These are phyloP conservation scores for Mrakia frigida DNA, from an alignment of 768 basidiomycete species.

Conservation along the genomic window DNA sequence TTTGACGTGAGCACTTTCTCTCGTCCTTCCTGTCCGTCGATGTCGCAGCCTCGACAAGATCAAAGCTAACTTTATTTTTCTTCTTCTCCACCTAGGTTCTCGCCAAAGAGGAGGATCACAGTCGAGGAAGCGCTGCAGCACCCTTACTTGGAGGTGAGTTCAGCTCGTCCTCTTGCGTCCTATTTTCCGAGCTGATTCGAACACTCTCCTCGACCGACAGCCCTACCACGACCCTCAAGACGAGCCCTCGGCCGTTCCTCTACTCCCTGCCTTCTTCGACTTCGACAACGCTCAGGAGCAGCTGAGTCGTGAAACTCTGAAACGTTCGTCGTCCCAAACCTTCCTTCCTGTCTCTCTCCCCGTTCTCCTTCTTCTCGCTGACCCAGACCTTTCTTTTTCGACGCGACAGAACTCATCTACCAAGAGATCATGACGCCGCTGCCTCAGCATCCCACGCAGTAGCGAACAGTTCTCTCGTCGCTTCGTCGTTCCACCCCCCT, in stretches of 20 bases:
- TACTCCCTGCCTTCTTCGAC: slow-evolving; percentile 28
- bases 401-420: slow-evolving; percentile 18
- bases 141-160: slow-evolving; percentile 66
- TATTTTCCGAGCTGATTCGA: neutral
- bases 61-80: neutral
- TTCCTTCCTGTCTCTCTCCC: neutral
- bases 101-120: slow-evolving; percentile 87
- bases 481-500: neutral
- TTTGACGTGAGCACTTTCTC: slow-evolving; percentile 56
- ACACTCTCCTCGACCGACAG: neutral
- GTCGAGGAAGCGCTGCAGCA: slow-evolving; percentile 93
- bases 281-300: slow-evolving; percentile 25
- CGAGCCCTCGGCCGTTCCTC: slow-evolving; percentile 21
- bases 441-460: neutral
- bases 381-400: neutral
- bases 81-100: slow-evolving; percentile 43
- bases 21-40: too few species aligned
- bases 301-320: slow-evolving; percentile 23
- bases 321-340: slow-evolving; percentile 1
- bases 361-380: neutral
- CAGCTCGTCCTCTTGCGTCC: neutral
- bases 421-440: slow-evolving; percentile 23
- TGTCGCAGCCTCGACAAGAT: neutral
- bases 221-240: slow-evolving; percentile 31
- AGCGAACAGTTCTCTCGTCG: too few species aligned